phyloP scores from a whole-genome alignment of 495 filamentous ascomycete genomes.

The Trichoderma virens region DNA sequence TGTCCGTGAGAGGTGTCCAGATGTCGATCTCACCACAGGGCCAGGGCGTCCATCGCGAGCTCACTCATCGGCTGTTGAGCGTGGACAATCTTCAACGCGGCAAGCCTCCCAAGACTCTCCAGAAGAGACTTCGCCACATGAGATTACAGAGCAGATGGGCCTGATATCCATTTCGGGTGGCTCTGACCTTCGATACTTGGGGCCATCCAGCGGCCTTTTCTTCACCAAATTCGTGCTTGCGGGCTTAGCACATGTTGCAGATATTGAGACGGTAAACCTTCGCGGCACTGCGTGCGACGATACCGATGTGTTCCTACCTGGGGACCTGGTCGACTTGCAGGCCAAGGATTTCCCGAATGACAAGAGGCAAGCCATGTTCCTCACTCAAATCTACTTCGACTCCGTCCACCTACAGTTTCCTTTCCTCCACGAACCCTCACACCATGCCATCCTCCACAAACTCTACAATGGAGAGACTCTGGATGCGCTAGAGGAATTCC shows the following conservation, averaged over 20 bases:
- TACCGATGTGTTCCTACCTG: neutral
- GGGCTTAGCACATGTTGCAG: neutral
- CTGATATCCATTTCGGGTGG: neutral
- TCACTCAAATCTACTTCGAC: constrained; percentile 1
- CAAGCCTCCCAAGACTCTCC: neutral
- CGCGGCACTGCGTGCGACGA: neutral
- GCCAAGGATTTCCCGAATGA: neutral
- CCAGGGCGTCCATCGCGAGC: neutral
- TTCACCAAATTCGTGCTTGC: constrained; percentile 4
- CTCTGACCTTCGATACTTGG: neutral
- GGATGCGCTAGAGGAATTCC: neutral
- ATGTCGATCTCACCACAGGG: constrained; percentile 3
- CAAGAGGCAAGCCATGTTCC: constrained; percentile 1
- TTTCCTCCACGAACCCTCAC: neutral
- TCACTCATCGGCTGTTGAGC: neutral
- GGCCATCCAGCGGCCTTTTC: constrained; percentile 2
- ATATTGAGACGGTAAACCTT: neutral
- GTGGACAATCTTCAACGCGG: neutral
- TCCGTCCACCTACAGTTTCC: neutral
- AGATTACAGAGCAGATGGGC: neutral
- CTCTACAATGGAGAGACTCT: neutral
- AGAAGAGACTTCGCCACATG: neutral
- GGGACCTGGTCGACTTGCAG: neutral
- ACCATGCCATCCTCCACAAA: neutral
- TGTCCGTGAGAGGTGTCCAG: neutral